Evolutionary conservation across 2,329 filamentous ascomycete species (phyloP).

Genomic region (Penicillium sumatraense): DNA sequence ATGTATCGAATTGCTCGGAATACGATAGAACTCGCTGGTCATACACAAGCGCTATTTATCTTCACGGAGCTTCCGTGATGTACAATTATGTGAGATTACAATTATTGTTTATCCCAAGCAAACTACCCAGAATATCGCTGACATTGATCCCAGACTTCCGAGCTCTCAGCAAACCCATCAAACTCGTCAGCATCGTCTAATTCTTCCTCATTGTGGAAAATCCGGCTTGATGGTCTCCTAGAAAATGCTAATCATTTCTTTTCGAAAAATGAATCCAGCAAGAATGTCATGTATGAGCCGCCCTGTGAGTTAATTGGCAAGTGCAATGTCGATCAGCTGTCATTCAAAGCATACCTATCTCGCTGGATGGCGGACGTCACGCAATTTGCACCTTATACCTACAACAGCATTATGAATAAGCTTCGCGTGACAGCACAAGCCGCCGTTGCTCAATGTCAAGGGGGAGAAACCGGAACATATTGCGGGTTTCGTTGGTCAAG

Average conservation of each 20-base stretch:
- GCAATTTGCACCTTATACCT: constrained; percentile 60
- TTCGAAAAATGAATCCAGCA: constrained; percentile 61
- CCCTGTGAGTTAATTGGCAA: constrained; percentile 65
- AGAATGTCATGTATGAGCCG: constrained; percentile 65
- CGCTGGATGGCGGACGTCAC: constrained; percentile 67
- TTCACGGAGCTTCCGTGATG: constrained; percentile 56
- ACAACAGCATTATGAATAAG: constrained; percentile 56
- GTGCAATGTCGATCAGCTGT: constrained; percentile 73
- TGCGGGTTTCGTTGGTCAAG: constrained; percentile 46
- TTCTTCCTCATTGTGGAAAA: constrained; percentile 22
- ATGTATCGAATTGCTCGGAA: constrained; percentile 52
- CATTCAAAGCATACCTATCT: constrained; percentile 75
- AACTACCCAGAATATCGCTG: not conserved
- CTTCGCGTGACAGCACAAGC: constrained; percentile 57
- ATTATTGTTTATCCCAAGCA: not conserved
- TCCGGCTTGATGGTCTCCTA: constrained; percentile 63
- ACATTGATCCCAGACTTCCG: not conserved
- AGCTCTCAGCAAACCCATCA: not conserved
- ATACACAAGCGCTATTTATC: constrained; percentile 55
- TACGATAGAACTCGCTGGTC: constrained; percentile 54
- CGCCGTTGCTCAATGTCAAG: constrained; percentile 46
- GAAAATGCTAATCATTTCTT: constrained; percentile 61
- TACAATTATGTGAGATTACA: constrained; percentile 47
- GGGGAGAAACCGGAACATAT: constrained; percentile 39
- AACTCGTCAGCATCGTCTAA: constrained; percentile 3